A percentile compares a stretch with the other conserved stretches of the same genome.
phyloP scores from a whole-genome alignment of 2,329 filamentous ascomycete genomes.

The Monosporascus sp. region DNA sequence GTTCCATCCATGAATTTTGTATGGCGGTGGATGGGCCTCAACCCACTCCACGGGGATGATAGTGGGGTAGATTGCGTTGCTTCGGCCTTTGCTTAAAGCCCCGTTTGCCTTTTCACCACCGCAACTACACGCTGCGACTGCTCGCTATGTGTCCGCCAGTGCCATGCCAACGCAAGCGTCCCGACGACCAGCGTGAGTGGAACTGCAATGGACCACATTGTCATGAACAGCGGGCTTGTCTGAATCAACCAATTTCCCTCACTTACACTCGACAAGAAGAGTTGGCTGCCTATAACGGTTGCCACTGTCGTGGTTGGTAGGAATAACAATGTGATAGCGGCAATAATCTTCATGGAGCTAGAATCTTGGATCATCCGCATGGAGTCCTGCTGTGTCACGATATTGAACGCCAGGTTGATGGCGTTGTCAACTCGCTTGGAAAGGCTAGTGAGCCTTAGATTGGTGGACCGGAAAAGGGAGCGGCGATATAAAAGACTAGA shows the following conservation, averaged over 20 bases:
- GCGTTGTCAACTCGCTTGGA: slow-evolving; percentile 31
- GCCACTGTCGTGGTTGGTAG: slow-evolving; percentile 32
- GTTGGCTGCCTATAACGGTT: slow-evolving; percentile 21
- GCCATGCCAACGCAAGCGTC: background rate
- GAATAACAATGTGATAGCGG: slow-evolving; percentile 33
- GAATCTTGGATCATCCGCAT: slow-evolving; percentile 30
- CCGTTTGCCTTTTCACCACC: background rate
- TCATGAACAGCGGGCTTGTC: background rate
- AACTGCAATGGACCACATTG: background rate
- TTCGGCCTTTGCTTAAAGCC: too few species aligned
- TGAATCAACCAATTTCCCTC: background rate
- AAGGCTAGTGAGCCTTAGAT: slow-evolving; percentile 29
- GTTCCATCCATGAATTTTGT: too few species aligned
- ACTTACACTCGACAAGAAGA: background rate
- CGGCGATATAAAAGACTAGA: slow-evolving; percentile 17
- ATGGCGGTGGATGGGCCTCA: too few species aligned
- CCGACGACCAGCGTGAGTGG: background rate
- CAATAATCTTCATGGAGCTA: slow-evolving; percentile 33
- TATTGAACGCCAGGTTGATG: slow-evolving; percentile 31
- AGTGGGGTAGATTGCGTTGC: too few species aligned
- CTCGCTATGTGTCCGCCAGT: background rate
- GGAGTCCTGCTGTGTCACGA: slow-evolving; percentile 33
- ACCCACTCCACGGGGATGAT: too few species aligned
- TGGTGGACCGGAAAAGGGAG: slow-evolving; percentile 30
- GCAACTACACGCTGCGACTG: background rate